phyloP scores from a whole-genome alignment of 495 filamentous ascomycete species.

The Rusavskia elegans region DNA sequence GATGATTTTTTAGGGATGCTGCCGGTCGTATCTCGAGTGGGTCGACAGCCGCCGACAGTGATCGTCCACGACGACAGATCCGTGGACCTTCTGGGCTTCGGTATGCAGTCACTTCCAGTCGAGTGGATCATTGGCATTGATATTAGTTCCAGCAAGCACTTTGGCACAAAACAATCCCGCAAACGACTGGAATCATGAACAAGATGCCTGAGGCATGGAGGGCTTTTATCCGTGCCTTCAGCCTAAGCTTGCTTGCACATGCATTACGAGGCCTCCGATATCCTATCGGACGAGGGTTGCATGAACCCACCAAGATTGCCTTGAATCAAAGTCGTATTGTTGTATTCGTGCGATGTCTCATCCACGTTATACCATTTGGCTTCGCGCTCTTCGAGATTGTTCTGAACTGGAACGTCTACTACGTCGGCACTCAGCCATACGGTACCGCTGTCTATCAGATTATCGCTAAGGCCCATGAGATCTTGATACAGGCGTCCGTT shows the following conservation, averaged over 20 bases:
- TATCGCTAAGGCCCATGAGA: slow-evolving; percentile 15
- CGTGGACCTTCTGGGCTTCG: no score
- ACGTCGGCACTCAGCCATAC: slow-evolving; percentile 4
- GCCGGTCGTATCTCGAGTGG: no score
- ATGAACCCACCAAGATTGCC: slow-evolving; percentile 6
- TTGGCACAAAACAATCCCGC: no score
- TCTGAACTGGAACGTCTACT: slow-evolving; percentile 9
- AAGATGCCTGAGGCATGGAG: background rate
- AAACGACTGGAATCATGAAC: no score
- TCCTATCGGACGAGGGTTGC: background rate
- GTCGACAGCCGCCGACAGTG: no score
- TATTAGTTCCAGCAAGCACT: no score
- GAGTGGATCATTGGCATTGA: no score
- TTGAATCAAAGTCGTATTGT: slow-evolving; percentile 1
- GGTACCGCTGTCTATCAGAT: slow-evolving; percentile 13
- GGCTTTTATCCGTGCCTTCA: slow-evolving; percentile 3
- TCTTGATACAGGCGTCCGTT: slow-evolving; percentile 14
- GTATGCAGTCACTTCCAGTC: no score
- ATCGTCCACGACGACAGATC: no score
- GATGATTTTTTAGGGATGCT: no score
- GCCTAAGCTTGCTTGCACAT: slow-evolving; percentile 1
- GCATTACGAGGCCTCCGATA: slow-evolving; percentile 1
- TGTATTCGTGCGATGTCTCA: slow-evolving; percentile 3
- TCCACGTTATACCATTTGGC: slow-evolving; percentile 5
- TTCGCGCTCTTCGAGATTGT: slow-evolving; percentile 9